Conservation (phyloP, 176 grass and related monocot genomes). For the Ampelocalamus luodianensis region DNA sequence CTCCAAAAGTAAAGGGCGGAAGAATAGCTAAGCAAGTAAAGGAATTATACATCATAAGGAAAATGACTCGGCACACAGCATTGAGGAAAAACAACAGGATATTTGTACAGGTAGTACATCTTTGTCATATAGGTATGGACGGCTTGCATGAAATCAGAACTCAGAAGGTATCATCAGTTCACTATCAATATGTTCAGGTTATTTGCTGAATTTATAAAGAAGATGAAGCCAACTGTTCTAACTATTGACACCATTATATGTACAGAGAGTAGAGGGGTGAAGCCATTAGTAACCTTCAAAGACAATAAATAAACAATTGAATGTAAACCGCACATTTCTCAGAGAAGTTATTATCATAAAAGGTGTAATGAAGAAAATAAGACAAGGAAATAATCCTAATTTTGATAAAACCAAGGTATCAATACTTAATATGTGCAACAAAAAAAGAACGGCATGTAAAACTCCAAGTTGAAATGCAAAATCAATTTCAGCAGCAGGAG, state of each 20-base stretch:
- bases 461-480: neutral
- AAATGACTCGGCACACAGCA: neutral
- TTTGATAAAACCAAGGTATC: neutral
- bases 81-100: neutral
- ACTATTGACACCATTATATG: neutral
- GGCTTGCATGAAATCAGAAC: neutral
- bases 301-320: neutral
- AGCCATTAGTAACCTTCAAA: conserved; percentile 12
- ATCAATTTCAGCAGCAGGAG: neutral
- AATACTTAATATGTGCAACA: neutral
- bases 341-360: neutral
- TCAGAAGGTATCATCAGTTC: neutral
- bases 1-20: neutral
- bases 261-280: conserved; percentile 16
- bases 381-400: conserved; percentile 15
- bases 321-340: conserved; percentile 4
- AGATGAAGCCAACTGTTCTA: neutral
- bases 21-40: neutral
- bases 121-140: neutral
- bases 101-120: neutral
- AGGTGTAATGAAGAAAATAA: neutral
- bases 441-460: neutral
- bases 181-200: conserved; percentile 19
- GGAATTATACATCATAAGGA: neutral
- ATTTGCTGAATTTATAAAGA: conserved; percentile 8